Percentiles rank a stretch among this genome's conserved stretches.
These are phyloP conservation scores for Leonotis leonurus DNA, from an alignment of 257 asterid species.

Conservation along the genomic window DNA sequence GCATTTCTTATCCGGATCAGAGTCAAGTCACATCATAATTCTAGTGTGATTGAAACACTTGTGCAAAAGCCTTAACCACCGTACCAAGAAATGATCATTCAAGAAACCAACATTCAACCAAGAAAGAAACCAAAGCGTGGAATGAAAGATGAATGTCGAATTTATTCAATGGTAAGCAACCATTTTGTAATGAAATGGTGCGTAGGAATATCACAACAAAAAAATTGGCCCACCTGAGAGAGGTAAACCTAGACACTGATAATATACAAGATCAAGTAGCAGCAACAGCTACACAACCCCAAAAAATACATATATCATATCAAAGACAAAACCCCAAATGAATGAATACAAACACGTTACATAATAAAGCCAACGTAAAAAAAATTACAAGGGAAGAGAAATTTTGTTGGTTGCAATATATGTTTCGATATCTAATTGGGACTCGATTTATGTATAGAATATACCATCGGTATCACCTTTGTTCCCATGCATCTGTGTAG, in stretches of 20 bases:
- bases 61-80: background rate
- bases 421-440: slow-evolving; percentile 11
- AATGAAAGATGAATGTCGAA: background rate
- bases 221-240: slow-evolving; percentile 31
- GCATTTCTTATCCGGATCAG: no score
- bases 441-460: slow-evolving; percentile 21
- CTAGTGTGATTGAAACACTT: no score
- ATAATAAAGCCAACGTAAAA: slow-evolving; percentile 18
- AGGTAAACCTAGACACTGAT: slow-evolving; percentile 32
- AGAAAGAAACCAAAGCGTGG: background rate
- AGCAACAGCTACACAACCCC: slow-evolving; percentile 25
- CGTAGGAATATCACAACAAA: slow-evolving; percentile 14
- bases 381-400: slow-evolving; percentile 22
- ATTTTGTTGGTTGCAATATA: slow-evolving; percentile 13
- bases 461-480: background rate
- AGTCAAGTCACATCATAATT: no score
- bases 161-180: slow-evolving; percentile 17
- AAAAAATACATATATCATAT: slow-evolving; percentile 25
- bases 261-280: slow-evolving; percentile 30
- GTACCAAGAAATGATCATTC: background rate
- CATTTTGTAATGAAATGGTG: background rate
- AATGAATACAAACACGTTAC: slow-evolving; percentile 35
- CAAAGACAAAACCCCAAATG: slow-evolving; percentile 26
- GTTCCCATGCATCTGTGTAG: background rate
- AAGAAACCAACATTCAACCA: background rate